These are phyloP conservation scores for Dorcoceras hygrometricum DNA, from an alignment of 257 asterid species.

Conservation along the genomic window DNA sequence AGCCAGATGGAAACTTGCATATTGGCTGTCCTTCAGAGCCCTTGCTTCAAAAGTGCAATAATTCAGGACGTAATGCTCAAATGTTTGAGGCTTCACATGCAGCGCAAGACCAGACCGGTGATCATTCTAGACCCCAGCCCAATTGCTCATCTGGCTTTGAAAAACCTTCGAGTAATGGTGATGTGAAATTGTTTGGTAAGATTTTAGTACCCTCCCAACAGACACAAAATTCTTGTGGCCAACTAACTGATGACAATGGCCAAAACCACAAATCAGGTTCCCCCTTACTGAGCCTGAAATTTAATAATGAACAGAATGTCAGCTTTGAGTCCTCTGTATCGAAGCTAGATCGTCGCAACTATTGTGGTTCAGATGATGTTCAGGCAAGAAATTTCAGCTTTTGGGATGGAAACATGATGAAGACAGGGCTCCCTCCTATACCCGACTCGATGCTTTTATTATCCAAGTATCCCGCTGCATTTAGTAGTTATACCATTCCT, in stretches of 20 bases:
- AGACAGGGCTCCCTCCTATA: slow-evolving; percentile 47
- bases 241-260: slow-evolving; percentile 17
- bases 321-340: slow-evolving; percentile 42
- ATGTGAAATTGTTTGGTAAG: neutral
- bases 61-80: neutral
- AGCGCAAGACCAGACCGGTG: neutral
- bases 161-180: neutral
- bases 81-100: neutral
- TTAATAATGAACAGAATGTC: slow-evolving; percentile 34
- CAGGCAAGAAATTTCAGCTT: slow-evolving; percentile 43
- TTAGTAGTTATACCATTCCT: slow-evolving; percentile 43
- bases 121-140: neutral
- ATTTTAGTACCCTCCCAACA: neutral
- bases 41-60: slow-evolving; percentile 45
- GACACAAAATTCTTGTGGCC: neutral
- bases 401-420: slow-evolving; percentile 59
- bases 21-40: slow-evolving; percentile 30
- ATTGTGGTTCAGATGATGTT: slow-evolving; percentile 42
- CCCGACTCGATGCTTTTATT: slow-evolving; percentile 60
- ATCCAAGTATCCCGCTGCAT: slow-evolving; percentile 79
- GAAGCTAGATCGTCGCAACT: slow-evolving; percentile 39
- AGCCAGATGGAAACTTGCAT: slow-evolving; percentile 34
- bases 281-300: slow-evolving; percentile 39
- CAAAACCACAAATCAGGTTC: slow-evolving; percentile 34
- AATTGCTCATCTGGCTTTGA: neutral